Evolutionary conservation across 352 stramenopile genomes (phyloP).

Genomic region (Labyrinthula sp.): DNA sequence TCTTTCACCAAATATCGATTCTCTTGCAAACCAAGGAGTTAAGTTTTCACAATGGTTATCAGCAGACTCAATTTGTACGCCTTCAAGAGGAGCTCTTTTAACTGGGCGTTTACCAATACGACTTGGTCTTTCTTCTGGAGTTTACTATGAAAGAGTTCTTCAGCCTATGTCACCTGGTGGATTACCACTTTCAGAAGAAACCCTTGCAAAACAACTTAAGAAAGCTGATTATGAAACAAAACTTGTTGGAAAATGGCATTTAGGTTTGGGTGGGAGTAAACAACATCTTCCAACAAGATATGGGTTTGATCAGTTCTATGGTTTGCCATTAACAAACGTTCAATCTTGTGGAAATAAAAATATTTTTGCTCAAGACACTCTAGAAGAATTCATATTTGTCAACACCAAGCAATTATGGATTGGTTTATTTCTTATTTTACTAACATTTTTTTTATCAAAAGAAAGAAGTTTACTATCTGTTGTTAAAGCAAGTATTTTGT

Average conservation of each 20-base stretch:
- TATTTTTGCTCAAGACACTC: conserved; percentile 2
- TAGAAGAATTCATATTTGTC: conserved; percentile 10
- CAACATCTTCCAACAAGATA: conserved; percentile 11
- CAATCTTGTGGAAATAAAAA: conserved; percentile 13
- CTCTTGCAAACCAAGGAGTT: conserved; percentile 14
- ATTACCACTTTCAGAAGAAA: conserved; percentile 11
- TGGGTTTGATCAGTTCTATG: conserved; percentile 16
- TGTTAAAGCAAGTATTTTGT: too few relatives aligned
- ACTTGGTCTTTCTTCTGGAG: conserved; percentile 10
- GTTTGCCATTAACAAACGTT: conserved; percentile 25
- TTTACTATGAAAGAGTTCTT: conserved; percentile 7
- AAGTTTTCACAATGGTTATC: conserved; percentile 20
- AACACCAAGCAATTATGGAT: conserved; percentile 2
- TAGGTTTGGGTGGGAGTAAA: conserved; percentile 1
- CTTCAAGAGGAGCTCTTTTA: conserved; percentile 6
- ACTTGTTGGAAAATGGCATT: conserved; percentile 25
- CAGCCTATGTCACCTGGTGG: conserved; percentile 12
- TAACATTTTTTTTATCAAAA: too few relatives aligned
- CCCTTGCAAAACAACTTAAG: conserved; percentile 5
- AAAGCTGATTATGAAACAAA: conserved; percentile 9
- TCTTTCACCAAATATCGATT: conserved; percentile 12
- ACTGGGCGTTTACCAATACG: conserved; percentile 15
- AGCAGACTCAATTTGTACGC: conserved; percentile 22
- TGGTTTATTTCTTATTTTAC: neutral
- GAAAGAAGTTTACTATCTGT: too few relatives aligned